Evolutionary conservation across 371 early-diverging fungal species (phyloP).

Genomic region (Mucor plumbeus): DNA sequence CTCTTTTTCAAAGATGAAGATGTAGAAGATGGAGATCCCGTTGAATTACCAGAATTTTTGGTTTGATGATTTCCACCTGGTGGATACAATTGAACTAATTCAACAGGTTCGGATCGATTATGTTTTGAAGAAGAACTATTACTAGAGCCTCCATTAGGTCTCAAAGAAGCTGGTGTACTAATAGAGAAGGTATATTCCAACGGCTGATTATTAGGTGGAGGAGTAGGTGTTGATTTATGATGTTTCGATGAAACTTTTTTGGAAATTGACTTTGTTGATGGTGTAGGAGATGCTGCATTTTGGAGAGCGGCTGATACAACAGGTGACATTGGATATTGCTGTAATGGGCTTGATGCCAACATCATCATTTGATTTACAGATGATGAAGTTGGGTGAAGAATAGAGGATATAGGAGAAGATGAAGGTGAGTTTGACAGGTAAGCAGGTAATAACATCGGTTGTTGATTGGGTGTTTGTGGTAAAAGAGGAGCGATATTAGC

Average conservation of each 20-base stretch:
- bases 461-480: conserved; percentile 6
- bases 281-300: not conserved
- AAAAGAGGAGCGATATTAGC: conserved; percentile 24
- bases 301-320: conserved; percentile 11
- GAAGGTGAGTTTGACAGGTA: conserved; percentile 12
- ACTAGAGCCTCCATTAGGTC: conserved; percentile 13
- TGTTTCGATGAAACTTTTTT: conserved; percentile 11
- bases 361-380: conserved; percentile 14
- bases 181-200: conserved; percentile 49
- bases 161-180: conserved; percentile 43
- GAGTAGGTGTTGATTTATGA: not conserved
- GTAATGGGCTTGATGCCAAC: conserved; percentile 9
- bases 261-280: conserved; percentile 3
- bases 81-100: conserved; percentile 30
- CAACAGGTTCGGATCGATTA: conserved; percentile 20
- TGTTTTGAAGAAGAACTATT: conserved; percentile 7
- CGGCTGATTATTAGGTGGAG: conserved; percentile 21
- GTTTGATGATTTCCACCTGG: conserved; percentile 11
- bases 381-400: not conserved
- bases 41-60: not conserved
- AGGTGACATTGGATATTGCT: conserved; percentile 21
- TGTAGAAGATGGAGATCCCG: not conserved
- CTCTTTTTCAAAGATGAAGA: not conserved
- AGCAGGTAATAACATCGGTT: conserved; percentile 8
- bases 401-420: not conserved